phyloP scores from a whole-genome alignment of 208 protist species.

The Trypanosoma congolense region DNA sequence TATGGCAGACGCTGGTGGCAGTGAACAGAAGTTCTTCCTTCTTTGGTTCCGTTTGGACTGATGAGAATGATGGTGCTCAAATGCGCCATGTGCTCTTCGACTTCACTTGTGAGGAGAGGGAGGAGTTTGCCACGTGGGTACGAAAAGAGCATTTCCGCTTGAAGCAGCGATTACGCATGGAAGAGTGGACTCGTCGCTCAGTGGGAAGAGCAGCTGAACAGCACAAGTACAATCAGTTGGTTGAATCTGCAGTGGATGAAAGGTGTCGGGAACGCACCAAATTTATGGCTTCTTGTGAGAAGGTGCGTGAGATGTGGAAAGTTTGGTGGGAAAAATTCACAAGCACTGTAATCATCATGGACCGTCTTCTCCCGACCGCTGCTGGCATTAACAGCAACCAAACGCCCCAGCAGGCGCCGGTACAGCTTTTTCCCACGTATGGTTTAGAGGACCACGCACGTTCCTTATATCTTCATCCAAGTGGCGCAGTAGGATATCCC shows the following conservation, averaged over 20 bases:
- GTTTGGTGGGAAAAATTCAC: slow-evolving; percentile 26
- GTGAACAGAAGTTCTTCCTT: slow-evolving; percentile 22
- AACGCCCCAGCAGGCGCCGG: not conserved
- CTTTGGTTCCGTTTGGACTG: slow-evolving; percentile 2
- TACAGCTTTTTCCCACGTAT: not conserved
- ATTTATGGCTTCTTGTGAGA: not conserved
- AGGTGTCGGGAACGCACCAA: slow-evolving; percentile 5
- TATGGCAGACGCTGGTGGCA: slow-evolving; percentile 37
- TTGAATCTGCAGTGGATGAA: not conserved
- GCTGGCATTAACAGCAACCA: too few relatives aligned
- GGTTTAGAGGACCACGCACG: slow-evolving; percentile 13
- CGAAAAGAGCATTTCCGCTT: slow-evolving; percentile 14
- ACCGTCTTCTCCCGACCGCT: too few relatives aligned
- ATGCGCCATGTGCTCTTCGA: not conserved
- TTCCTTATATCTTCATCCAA: slow-evolving; percentile 26
- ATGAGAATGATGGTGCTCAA: not conserved
- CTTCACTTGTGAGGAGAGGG: not conserved
- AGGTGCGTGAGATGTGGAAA: not conserved
- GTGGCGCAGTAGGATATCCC: slow-evolving; percentile 27
- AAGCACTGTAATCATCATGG: slow-evolving; percentile 42
- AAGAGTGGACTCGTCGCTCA: not conserved
- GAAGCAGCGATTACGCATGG: slow-evolving; percentile 6
- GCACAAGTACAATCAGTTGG: slow-evolving; percentile 11
- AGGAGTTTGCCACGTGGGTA: not conserved
- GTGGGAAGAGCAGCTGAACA: slow-evolving; percentile 9